Evolutionary conservation across 495 filamentous ascomycete genomes (phyloP).

Genomic region (Aspergillus sparsus): DNA sequence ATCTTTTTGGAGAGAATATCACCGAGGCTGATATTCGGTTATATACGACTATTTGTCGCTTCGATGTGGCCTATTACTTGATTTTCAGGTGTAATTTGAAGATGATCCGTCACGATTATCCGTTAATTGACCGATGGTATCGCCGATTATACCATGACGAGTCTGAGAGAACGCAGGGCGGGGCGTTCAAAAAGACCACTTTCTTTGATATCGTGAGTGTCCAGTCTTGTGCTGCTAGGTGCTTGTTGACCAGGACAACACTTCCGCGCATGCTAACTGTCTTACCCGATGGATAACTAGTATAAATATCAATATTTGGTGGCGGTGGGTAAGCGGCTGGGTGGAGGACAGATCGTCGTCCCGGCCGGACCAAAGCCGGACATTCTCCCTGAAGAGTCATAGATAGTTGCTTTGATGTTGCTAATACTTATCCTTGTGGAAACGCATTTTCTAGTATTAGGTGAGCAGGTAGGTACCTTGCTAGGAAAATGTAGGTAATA

Average conservation of each 20-base stretch:
- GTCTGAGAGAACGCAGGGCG: constrained; percentile 43
- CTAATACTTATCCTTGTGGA: too few relatives aligned
- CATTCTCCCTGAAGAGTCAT: constrained; percentile 24
- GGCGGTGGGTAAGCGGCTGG: constrained; percentile 17
- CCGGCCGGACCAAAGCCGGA: constrained; percentile 45
- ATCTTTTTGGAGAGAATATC: constrained; percentile 62
- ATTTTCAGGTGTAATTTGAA: constrained; percentile 72
- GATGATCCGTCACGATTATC: constrained; percentile 71
- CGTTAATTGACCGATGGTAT: constrained; percentile 67
- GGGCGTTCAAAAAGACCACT: constrained; percentile 70
- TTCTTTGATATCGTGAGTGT: constrained; percentile 58
- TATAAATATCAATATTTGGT: constrained; percentile 26
- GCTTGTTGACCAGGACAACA: not conserved
- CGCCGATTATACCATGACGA: constrained; percentile 70
- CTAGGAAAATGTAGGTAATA: too few relatives aligned
- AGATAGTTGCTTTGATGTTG: not conserved
- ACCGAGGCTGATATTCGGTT: constrained; percentile 70
- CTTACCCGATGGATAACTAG: not conserved
- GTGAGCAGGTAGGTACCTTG: too few relatives aligned
- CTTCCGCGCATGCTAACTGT: not conserved
- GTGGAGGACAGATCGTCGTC: constrained; percentile 20
- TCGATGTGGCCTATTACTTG: constrained; percentile 68
- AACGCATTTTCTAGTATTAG: too few relatives aligned
- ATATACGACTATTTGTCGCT: constrained; percentile 65
- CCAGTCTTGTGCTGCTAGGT: not conserved